These are phyloP conservation scores for Solanum gracilifrons DNA, from an alignment of 257 asterid species.

Conservation along the genomic window DNA sequence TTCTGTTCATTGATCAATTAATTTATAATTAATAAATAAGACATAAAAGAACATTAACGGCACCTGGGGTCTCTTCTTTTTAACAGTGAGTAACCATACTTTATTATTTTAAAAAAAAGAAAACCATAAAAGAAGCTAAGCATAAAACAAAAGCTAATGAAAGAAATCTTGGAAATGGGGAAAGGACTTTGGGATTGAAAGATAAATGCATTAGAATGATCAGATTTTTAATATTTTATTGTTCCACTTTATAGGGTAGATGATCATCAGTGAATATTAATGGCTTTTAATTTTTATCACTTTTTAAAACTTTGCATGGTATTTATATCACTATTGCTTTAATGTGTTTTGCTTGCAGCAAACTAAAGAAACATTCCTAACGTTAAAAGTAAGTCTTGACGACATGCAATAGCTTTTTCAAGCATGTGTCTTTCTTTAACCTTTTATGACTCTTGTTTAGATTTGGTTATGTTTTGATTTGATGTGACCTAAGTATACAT, in stretches of 20 bases:
- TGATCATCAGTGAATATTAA: conserved; percentile 23
- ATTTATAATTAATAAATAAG: background rate
- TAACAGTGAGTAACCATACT: conserved; percentile 18
- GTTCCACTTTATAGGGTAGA: background rate
- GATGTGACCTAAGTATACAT: background rate
- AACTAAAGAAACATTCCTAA: conserved; percentile 34
- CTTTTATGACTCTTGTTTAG: conserved; percentile 19
- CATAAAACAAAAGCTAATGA: conserved; percentile 23
- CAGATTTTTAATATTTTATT: background rate
- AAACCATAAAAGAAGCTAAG: conserved; percentile 11
- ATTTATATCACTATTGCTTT: background rate
- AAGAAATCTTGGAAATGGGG: conserved; percentile 20
- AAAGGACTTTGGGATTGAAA: conserved; percentile 21
- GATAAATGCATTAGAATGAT: background rate
- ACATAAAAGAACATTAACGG: background rate
- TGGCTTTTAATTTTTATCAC: conserved; percentile 25
- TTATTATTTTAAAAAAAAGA: background rate
- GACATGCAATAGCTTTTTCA: conserved; percentile 17
- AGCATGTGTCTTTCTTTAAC: conserved; percentile 11
- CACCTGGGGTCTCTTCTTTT: conserved; percentile 33
- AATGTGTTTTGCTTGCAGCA: background rate
- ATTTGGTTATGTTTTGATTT: conserved; percentile 19
- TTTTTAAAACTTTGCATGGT: conserved; percentile 7
- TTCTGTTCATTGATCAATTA: background rate
- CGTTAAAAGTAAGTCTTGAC: conserved; percentile 34